These are phyloP conservation scores for Gentiana macrophylla DNA, from an alignment of 257 asterid species.

Conservation along the genomic window DNA sequence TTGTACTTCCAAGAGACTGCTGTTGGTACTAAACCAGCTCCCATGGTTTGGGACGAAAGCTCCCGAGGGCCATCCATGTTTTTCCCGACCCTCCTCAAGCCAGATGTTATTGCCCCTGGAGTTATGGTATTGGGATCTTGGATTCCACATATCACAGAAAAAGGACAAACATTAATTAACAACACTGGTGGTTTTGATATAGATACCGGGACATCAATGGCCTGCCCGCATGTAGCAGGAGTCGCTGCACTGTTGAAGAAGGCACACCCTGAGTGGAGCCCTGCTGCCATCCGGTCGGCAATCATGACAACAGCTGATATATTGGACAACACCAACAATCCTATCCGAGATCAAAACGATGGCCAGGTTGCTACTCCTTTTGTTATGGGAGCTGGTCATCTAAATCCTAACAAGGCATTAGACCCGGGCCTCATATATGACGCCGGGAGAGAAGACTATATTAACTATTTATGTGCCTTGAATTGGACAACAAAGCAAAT, in stretches of 20 bases:
- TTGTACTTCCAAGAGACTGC: conserved; percentile 26
- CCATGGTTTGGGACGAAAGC: conserved; percentile 6
- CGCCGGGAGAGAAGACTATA: conserved; percentile 23
- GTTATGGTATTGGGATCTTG: conserved; percentile 23
- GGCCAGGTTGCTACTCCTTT: conserved; percentile 23
- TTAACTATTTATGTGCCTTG: conserved; percentile 31
- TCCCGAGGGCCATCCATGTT: conserved; percentile 31
- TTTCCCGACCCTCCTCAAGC: conserved; percentile 28
- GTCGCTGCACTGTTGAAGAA: conserved; percentile 38
- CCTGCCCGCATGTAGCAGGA: conserved; percentile 47
- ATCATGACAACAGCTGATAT: conserved; percentile 41
- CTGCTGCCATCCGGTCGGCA: conserved; percentile 40
- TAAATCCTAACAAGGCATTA: conserved; percentile 39
- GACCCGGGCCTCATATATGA: conserved; percentile 52
- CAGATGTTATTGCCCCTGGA: conserved; percentile 38
- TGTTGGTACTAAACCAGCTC: conserved; percentile 4
- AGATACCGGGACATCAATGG: conserved; percentile 47
- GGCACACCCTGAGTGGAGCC: conserved; percentile 44
- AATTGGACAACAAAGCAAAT: conserved; percentile 28
- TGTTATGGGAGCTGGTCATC: conserved; percentile 53
- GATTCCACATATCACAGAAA: conserved; percentile 7
- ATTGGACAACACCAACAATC: conserved; percentile 22
- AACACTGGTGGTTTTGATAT: conserved; percentile 9
- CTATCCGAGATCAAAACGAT: conserved; percentile 22
- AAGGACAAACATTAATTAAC: neutral